Evolutionary conservation across 768 basidiomycete species (phyloP), one percentile per base, ranked within the genome.

Genomic region (Pluteus cervinus): DNA sequence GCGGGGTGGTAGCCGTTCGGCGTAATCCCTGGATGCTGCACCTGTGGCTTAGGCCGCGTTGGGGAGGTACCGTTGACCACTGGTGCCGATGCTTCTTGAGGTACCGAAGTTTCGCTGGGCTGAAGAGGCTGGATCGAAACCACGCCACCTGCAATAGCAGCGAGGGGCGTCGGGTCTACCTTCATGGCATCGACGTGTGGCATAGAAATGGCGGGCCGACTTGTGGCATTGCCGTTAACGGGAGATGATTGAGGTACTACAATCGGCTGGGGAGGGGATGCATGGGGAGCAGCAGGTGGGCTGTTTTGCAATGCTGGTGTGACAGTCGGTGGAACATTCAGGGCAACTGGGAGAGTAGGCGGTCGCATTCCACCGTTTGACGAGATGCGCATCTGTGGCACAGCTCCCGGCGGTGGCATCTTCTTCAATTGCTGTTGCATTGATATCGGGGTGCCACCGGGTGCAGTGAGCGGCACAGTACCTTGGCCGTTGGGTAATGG

Each of bases 331-430:
- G n/a, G n/a, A n/a, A 48, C 21, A 45, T 45, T 45, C 23, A 60
- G 49, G 44, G 54, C 45, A 10, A 62, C 52, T 15, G 70, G 60
- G 4, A 66, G 46, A 0, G 55, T 48, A 9, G 73, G 69, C 1
- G 75, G 72, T 16, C 69, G 74, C 56, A 74, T 74, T 20, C 64
- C 71, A 39, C 70, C 73, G 16, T 73, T 75, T 0, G 79, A 74
- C 2, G 78, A 76, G 24, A 79, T 76, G 29, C 79, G 72, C 62
- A 79, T 69, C 29, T 78, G 79, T 2, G 78, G 72, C 2, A 73
- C 57, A 0, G 61, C 55, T 14, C 60, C 57, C 10, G 79, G 71
- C 1, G 79, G 72, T 1, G 75, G 75, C 62, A 82, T 69, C 52
- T 75, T 73, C 63, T 80, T 80, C 51, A 77, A 56, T 36, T 75